Evolutionary conservation across 176 grass and related monocot genomes (phyloP).

Genomic region (Bonia amplexicaulis): DNA sequence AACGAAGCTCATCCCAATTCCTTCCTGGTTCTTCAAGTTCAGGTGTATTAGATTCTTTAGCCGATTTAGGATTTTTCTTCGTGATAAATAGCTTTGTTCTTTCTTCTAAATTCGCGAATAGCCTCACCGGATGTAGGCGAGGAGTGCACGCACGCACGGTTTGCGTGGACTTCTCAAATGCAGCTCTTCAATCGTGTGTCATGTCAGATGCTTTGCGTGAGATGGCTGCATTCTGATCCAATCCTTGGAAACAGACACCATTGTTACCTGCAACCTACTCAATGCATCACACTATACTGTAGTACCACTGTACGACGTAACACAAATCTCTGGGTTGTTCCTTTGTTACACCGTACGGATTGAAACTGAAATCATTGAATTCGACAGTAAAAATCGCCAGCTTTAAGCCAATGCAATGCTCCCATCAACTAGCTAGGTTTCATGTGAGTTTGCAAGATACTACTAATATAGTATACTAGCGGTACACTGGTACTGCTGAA

Average conservation of each 20-base stretch:
- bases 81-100: neutral
- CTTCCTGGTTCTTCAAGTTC: neutral
- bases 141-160: neutral
- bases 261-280: neutral
- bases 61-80: neutral
- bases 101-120: neutral
- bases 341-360: neutral
- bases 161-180: conserved; percentile 4
- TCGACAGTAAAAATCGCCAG: neutral
- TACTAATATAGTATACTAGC: neutral
- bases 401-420: neutral
- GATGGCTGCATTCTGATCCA: conserved; percentile 24
- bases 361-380: neutral
- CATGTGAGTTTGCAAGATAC: neutral
- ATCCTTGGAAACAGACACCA: neutral
- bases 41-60: neutral
- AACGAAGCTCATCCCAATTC: neutral
- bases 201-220: conserved; percentile 37
- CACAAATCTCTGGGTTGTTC: neutral
- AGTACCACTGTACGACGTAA: neutral
- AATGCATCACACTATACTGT: neutral
- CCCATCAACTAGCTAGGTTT: neutral
- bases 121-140: neutral
- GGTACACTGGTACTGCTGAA: neutral
- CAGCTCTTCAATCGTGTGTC: neutral